These are phyloP conservation scores for Neocallimastix lanati DNA, from an alignment of 192 early-diverging fungal genomes.

Conservation along the genomic window DNA sequence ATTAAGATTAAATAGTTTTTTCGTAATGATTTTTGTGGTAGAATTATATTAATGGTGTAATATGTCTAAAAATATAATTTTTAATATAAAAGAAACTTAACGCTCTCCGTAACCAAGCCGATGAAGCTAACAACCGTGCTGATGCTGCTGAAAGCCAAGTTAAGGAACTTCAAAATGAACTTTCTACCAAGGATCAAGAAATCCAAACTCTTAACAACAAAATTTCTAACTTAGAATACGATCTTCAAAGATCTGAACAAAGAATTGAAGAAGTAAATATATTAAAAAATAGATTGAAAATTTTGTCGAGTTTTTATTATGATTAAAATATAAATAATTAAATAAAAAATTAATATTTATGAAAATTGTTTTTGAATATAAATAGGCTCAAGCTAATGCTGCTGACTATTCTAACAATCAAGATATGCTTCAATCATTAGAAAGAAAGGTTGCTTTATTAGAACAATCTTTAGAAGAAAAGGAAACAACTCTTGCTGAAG, in stretches of 20 bases:
- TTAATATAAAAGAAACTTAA: neutral
- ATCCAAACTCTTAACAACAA: constrained; percentile 46
- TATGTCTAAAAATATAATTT: neutral
- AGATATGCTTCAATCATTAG: neutral
- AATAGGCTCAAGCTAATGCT: neutral
- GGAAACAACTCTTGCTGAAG: neutral
- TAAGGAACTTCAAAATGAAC: neutral
- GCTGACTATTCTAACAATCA: neutral
- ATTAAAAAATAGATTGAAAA: no score
- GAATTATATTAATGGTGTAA: no score
- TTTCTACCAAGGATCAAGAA: constrained; percentile 13
- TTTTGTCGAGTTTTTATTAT: no score
- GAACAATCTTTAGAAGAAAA: constrained; percentile 2
- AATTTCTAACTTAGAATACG: constrained; percentile 20
- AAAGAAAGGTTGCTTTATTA: neutral
- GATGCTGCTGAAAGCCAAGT: neutral
- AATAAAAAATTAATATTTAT: neutral
- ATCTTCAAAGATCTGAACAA: constrained; percentile 31
- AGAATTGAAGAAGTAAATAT: constrained; percentile 26
- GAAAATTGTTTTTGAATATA: neutral
- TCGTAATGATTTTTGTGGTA: no score
- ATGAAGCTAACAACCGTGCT: neutral
- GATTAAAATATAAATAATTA: neutral
- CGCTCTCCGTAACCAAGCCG: constrained; percentile 1
- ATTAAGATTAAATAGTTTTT: no score